Conservation (phyloP, 1,284 basidiomycete genomes). For the Sporisorium reilianum region DNA sequence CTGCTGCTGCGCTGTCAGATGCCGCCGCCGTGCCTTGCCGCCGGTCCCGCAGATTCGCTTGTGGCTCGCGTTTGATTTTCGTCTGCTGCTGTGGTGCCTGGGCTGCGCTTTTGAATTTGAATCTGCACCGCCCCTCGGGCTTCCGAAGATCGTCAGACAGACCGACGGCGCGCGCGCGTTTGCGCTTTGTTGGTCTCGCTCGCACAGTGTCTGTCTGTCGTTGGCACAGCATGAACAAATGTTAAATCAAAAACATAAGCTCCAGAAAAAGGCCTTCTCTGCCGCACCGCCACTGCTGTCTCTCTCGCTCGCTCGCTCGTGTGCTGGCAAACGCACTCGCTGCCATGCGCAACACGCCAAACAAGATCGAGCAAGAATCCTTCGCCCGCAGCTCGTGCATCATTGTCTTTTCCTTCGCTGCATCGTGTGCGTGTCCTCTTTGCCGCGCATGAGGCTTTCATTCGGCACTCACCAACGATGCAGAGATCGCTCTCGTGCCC, state of each 20-base stretch:
- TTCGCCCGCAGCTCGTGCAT: background rate
- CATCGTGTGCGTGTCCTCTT: no score
- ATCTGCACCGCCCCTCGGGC: slow-evolving; percentile 14
- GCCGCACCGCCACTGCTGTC: no score
- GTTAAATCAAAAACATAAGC: background rate
- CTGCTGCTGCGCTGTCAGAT: slow-evolving; percentile 2
- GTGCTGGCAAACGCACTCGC: no score
- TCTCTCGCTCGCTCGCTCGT: no score
- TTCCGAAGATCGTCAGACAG: slow-evolving; percentile 9
- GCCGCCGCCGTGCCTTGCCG: slow-evolving; percentile 20
- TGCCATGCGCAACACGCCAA: background rate
- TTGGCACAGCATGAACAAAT: background rate
- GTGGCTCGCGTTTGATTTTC: no score
- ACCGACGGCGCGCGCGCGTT: background rate
- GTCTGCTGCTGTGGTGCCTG: no score
- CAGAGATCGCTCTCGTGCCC: background rate
- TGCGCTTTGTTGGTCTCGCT: background rate
- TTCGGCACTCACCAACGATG: no score
- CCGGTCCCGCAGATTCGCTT: slow-evolving; percentile 10
- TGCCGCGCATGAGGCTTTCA: no score
- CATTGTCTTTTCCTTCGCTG: background rate
- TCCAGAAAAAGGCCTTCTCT: no score
- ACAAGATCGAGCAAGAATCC: background rate
- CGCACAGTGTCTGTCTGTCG: background rate
- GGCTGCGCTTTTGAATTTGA: no score